Base-by-base conservation (phyloP, 371 early-diverging fungal genomes). In the Mortierella sp. region DNA sequence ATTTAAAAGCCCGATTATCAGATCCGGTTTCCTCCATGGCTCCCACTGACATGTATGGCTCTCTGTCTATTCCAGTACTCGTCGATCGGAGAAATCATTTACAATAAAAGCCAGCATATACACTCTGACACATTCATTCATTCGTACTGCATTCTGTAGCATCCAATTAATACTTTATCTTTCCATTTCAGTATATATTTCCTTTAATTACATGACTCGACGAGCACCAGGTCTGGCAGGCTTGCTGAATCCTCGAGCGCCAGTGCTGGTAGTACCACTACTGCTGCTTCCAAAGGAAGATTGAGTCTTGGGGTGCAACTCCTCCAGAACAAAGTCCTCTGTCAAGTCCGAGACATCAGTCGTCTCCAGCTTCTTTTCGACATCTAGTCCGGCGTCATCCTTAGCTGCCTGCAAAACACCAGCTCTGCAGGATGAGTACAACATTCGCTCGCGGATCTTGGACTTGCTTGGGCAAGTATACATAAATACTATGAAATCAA, bases 381-480 rank as follows among this genome's bases (percentile, higher is more conserved):
- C 86, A 5, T 88, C 66, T 39, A 92, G 40, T 12, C 85, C 86
- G 14, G 87, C 85, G 32, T 90, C 84, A 18, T 78, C 83, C 76
- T 91, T 88, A 22, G 91, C 89, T 22, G 78, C 86, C 22, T 84
- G 81, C 43, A 94, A 72, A 14, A 94, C 88, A 57, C 87, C 89
- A 4, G 87, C 85, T 51, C 92, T 90, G 55, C 91, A 91, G 2
- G 95, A 90, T 10, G 96, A 94, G 76, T 94, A 96, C 62, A 95
- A 64, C 97, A 96, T 97, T n/a, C 93, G 89, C 65, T 94, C 92
- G 52, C 94, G 92, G 69, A 97, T 92, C 77, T 93, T 94, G 55
- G 95, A 92, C 4, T 83, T 65, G 9, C 91, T 85, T 8, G 97
- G 96, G 75, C 96, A 97, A 30, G 91, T 90, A 76, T 94, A 95